Evolutionary conservation across 768 basidiomycete genomes (phyloP).

Genomic region (Naganishia vaughanmartiniae): DNA sequence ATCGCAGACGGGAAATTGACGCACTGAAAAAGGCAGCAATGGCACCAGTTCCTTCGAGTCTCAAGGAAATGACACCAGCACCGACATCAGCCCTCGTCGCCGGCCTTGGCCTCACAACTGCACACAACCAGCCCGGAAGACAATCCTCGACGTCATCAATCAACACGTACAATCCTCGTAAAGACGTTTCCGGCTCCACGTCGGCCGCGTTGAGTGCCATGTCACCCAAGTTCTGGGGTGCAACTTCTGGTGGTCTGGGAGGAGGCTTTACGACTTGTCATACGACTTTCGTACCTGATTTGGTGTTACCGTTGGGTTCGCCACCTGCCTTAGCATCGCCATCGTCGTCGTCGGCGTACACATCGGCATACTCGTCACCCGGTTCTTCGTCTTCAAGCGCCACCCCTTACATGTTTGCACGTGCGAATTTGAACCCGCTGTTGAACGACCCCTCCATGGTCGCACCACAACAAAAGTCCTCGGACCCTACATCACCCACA

Average conservation of each 20-base stretch:
- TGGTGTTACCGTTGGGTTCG: slow-evolving; percentile 51
- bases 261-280: slow-evolving; percentile 85
- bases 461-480: background rate
- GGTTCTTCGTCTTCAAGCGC: slow-evolving; percentile 35
- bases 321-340: background rate
- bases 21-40: slow-evolving; percentile 52
- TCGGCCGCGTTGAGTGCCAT: slow-evolving; percentile 26
- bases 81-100: slow-evolving; percentile 2
- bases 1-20: slow-evolving; percentile 50
- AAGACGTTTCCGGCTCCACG: slow-evolving; percentile 49
- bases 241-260: slow-evolving; percentile 58
- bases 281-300: slow-evolving; percentile 75
- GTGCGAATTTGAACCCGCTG: slow-evolving; percentile 77
- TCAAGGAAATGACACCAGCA: slow-evolving; percentile 30
- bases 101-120: slow-evolving; percentile 28
- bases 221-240: slow-evolving; percentile 68
- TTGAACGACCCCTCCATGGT: slow-evolving; percentile 56
- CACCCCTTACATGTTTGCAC: slow-evolving; percentile 47
- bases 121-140: background rate
- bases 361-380: slow-evolving; percentile 33
- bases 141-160: slow-evolving; percentile 32
- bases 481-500: slow-evolving; percentile 19
- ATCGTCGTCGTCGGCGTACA: slow-evolving; percentile 29
- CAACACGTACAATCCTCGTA: slow-evolving; percentile 50
- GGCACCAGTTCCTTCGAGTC: slow-evolving; percentile 40